phyloP scores from a whole-genome alignment of 2,329 filamentous ascomycete species.

The Sodiomyces alkalinus region DNA sequence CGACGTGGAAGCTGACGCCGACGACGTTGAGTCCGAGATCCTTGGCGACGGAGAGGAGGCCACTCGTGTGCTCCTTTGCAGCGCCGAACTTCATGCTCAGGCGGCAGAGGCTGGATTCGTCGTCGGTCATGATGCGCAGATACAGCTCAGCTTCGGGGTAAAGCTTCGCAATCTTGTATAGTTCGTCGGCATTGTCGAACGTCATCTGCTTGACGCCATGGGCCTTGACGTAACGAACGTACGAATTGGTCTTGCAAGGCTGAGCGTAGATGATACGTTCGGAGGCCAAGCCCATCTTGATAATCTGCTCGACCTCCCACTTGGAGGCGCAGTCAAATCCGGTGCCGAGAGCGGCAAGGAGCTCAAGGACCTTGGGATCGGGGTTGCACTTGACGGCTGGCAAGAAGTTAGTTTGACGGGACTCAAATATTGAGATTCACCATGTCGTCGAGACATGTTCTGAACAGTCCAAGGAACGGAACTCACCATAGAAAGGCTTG shows the following conservation, averaged over 20 bases:
- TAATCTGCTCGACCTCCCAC: conserved; percentile 85
- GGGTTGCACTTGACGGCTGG: conserved; percentile 99
- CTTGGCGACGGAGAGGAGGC: conserved; percentile 66
- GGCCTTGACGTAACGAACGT: conserved; percentile 76
- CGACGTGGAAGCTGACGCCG: conserved; percentile 95
- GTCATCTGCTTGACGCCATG: conserved; percentile 94
- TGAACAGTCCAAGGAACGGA: no score
- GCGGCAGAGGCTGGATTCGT: conserved; percentile 85
- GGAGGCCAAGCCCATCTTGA: conserved; percentile 69
- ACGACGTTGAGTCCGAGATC: conserved; percentile 78
- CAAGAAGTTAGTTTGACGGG: conserved; percentile 20
- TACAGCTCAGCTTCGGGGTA: conserved; percentile 83
- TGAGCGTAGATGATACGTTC: conserved; percentile 96
- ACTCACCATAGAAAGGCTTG: conserved; percentile 84
- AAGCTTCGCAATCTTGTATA: conserved; percentile 92
- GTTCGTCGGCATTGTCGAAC: conserved; percentile 95
- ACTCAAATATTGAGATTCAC: not conserved
- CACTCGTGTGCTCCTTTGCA: conserved; percentile 63
- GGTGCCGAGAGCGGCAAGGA: conserved; percentile 76
- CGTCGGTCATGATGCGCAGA: conserved; percentile 89
- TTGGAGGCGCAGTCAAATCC: conserved; percentile 99
- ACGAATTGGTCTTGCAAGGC: conserved; percentile 98
- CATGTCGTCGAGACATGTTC: not conserved
- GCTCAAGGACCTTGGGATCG: conserved; percentile 72
- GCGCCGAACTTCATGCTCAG: conserved; percentile 97